phyloP scores from a whole-genome alignment of 352 stramenopile species.

The Globisporangium sylvaticum region DNA sequence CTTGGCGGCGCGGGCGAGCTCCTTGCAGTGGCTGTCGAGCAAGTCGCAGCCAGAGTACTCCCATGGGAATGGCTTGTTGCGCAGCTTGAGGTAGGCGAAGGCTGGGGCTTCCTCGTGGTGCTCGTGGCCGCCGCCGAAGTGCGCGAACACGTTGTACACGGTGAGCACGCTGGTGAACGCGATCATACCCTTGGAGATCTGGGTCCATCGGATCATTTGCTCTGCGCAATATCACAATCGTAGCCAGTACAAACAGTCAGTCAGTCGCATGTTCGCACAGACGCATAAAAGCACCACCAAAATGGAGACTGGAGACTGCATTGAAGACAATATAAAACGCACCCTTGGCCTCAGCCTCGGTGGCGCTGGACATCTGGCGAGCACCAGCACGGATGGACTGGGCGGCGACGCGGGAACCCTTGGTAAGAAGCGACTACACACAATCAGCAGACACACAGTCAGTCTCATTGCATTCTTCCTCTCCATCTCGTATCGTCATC shows the following conservation, averaged over 20 bases:
- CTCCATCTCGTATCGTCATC: not conserved
- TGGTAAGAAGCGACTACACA: conserved; percentile 64
- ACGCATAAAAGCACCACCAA: conserved; percentile 10
- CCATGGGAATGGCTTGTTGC: conserved; percentile 87
- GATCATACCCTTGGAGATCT: conserved; percentile 86
- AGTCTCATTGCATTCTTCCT: not conserved
- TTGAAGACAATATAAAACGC: conserved; percentile 8
- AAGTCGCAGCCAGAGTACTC: conserved; percentile 77
- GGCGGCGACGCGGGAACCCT: conserved; percentile 44
- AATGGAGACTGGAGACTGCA: not conserved
- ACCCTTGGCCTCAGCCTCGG: conserved; percentile 82
- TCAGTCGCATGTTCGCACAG: not conserved
- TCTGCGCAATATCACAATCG: conserved; percentile 25
- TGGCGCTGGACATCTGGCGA: conserved; percentile 77
- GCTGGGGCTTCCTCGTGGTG: conserved; percentile 60
- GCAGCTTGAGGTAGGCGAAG: conserved; percentile 85
- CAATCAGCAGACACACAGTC: not conserved
- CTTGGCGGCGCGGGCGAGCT: conserved; percentile 55
- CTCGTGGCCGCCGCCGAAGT: conserved; percentile 38
- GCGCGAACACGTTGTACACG: conserved; percentile 48
- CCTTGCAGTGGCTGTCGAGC: conserved; percentile 72
- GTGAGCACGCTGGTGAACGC: conserved; percentile 51
- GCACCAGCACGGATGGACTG: conserved; percentile 52
- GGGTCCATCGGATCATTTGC: conserved; percentile 83
- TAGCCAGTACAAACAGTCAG: not conserved